Base-by-base conservation (phyloP, 352 stramenopile genomes). In the Pythium scleroteichum region DNA sequence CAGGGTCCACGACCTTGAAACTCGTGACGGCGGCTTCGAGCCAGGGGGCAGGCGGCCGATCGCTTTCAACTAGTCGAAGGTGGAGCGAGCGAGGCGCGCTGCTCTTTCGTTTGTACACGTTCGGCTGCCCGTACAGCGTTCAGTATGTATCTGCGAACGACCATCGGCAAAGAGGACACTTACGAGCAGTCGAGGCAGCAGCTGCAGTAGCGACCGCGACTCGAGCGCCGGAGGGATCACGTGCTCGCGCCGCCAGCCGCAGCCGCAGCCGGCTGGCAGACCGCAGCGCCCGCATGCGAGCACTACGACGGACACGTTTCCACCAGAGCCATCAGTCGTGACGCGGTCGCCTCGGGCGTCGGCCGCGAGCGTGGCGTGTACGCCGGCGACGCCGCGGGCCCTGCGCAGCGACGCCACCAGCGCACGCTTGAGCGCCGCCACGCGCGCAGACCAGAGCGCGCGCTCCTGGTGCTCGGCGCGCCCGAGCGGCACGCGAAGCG, bases 1-100 rank as follows among this genome's bases (percentile, higher is more conserved):
- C 68, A 2, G 73, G 64, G 24, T 70, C 62, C 17, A 77, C 62
- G 13, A 80, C 46, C 20, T 81, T 71, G 47, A 75, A 72, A 12
- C 53, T 57, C 8, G 63, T 60, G 26, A 85, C 68, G 26, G 52
- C 13, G 19, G 66, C 63, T 10, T 70, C 57, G 13, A 85, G 70
- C 41, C 26, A 59, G 12, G 38, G 13, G n/a, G 16, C 48, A 1
- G 59, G 46, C 52, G 81, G 69, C 42, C 79, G 49, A 5, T 47
- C 58, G 0, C 59, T 62, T 12, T 68, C 53, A 13, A 79, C 69
- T 27, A 76, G 69, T 19, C 72, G 54, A n/a, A 60, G 29, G 22
- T 61, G 50, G 20, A 66, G 23, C 17, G 51, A 61, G 10, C 55
- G 59, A 23, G 45, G 32, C 17, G 41, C 7, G 16, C 20, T 17